Evolutionary conservation across 2,329 filamentous ascomycete genomes (phyloP), one percentile per base, ranked within the genome.

Genomic region (Phialocephala sp.): DNA sequence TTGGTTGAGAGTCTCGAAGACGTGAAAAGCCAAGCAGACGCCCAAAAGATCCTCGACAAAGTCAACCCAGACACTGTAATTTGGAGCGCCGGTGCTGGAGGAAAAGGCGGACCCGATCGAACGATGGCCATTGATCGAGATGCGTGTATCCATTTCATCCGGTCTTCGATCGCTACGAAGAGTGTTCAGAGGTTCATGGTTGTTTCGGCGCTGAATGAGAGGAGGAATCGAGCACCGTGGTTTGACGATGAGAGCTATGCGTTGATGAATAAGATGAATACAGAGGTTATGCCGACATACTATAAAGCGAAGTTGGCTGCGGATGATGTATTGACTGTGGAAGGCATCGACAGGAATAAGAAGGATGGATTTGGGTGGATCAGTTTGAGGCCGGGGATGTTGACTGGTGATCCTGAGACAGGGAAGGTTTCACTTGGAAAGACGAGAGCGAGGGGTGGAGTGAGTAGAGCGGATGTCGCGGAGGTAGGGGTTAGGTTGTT

Each of bases 1-100:
- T 80, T 94, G 0, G 83, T 94, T 18, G 84, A 85, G 73, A 92
- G 87, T 73, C 79, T 94, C 22, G 90, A 92, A 62, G 90, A 92
- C 20, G 83, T 94, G 47, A 88, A 86, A 76, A 86, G 80, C 61
- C 83, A 87, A 59, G 80, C 79, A 0, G 85, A 90, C 68, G 91
- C 91, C 0, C 81, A 85, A 70, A 80, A 79, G 43, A 84, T 94
- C 64, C 76, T 94, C 45, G 81, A 85, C 68, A 80, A 83, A 71
- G 85, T 88, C 22, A 83, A 84, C 75, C 81, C 85, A 1, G 87
- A 91, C 75, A 91, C 88, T 76, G 82, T 91, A 36, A 84, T 91
- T 68, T 92, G 87, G 86, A 87, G 84, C 69, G 89, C 89, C 20
- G 89, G 84, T 8, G 87, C 87, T 1, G 87, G 84, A 41, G 87